Base-by-base conservation (phyloP, 1,284 basidiomycete species). In the Leccinum fallax region DNA sequence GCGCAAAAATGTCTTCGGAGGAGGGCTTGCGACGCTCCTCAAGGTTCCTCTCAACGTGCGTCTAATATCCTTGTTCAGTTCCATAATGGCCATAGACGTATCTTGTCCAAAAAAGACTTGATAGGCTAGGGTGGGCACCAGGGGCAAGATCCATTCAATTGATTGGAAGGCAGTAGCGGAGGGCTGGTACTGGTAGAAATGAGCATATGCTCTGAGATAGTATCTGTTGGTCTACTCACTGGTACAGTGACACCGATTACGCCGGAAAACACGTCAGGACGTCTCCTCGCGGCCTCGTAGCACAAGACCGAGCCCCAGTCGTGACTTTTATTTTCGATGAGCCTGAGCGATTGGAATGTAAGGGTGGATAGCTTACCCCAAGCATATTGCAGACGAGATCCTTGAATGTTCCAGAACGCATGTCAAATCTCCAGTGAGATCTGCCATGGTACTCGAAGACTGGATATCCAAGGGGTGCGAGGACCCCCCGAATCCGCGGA, bases 251-350 rank as follows among this genome's bases (percentile, higher is more conserved):
- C 74, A 5, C 85, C 87, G n/a, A 87, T 74, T n/a, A 90, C 82
- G 1, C 77, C 86, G 3, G 73, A 78, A 68, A 90, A 82, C 2
- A 86, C 70, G 63, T 89, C 87, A 0, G 88, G 89, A 21, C 87
- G 77, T 74, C 81, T 78, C 11, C 87, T 81, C 2, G 84, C 87
- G 15, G 85, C 84, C 71, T 90, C 86, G 68, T 85, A 87, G 67
- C 88, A 91, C 2, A 84, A 66, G 59, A 83, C 80, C 2, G 86
- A 78, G 40, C 89, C 89, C 89, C 88, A 90, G 65, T 91, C 89
- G 66, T 91, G 89, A 9, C 89, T 89, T 48, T 53, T 21, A 19
- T 19, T 8, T 43, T 9, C 34, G 5, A 24, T 1, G 34, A n/a
- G 48, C 60, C 43, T 61, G 57, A 62, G 40, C 1, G 48, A 24